These are phyloP conservation scores for Rhizopogon vulgaris DNA, from an alignment of 768 basidiomycete genomes.

Conservation along the genomic window DNA sequence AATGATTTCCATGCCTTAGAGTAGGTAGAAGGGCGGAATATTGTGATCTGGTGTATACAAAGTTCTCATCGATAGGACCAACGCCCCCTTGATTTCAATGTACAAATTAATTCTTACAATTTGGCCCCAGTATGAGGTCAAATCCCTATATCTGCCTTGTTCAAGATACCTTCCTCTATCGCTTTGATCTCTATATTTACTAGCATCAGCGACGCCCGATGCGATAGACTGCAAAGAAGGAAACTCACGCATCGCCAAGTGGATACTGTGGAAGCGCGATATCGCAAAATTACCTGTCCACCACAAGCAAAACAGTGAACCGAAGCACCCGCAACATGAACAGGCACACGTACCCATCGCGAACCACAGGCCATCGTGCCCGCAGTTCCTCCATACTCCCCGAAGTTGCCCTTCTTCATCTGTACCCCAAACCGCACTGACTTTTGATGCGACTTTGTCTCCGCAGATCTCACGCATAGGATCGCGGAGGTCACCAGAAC, in stretches of 20 bases:
- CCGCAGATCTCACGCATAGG: conserved; percentile 40
- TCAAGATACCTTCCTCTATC: conserved; percentile 20
- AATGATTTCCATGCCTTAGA: too few species aligned
- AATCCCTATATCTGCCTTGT: background rate
- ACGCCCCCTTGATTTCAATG: too few species aligned
- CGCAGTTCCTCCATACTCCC: conserved; percentile 28
- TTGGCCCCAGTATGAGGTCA: background rate
- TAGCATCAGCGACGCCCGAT: background rate
- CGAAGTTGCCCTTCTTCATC: conserved; percentile 57
- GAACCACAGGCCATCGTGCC: conserved; percentile 31
- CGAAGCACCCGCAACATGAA: background rate
- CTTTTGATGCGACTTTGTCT: conserved; percentile 35
- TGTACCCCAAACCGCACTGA: conserved; percentile 55
- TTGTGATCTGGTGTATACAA: too few species aligned
- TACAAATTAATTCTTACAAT: too few species aligned
- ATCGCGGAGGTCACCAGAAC: conserved; percentile 40
- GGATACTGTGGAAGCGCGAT: conserved; percentile 25
- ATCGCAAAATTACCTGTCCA: conserved; percentile 16
- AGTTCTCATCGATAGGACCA: too few species aligned
- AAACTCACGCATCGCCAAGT: conserved; percentile 25
- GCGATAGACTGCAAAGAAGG: background rate
- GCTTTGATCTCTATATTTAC: conserved; percentile 21
- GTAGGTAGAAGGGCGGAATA: too few species aligned
- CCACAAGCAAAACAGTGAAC: background rate
- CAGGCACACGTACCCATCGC: conserved; percentile 12